Evolutionary conservation across 495 filamentous ascomycete genomes (phyloP).

Genomic region (Trichoderma gamsii): DNA sequence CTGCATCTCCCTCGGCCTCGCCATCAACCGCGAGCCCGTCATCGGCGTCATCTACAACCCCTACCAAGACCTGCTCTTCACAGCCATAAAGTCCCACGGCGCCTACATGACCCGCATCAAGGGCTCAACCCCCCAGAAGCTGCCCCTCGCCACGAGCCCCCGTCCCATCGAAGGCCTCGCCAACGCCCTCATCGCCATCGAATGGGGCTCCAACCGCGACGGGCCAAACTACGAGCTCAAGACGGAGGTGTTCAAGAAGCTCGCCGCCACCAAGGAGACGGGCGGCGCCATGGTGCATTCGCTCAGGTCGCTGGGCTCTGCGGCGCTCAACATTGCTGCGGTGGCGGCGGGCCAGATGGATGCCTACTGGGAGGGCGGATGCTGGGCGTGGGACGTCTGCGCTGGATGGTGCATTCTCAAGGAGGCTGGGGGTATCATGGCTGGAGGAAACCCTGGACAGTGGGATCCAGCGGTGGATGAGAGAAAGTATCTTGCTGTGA

Average conservation of each 20-base stretch:
- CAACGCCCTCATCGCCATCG: conserved; percentile 60
- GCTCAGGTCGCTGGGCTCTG: conserved; percentile 67
- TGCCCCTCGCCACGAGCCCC: conserved; percentile 46
- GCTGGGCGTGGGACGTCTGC: conserved; percentile 92
- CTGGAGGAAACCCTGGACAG: conserved; percentile 66
- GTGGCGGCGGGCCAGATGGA: conserved; percentile 76
- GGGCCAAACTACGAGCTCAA: conserved; percentile 76
- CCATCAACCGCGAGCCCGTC: conserved; percentile 52
- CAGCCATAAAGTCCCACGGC: conserved; percentile 62
- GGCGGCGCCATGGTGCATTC: conserved; percentile 84
- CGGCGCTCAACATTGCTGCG: conserved; percentile 78
- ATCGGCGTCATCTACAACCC: conserved; percentile 87
- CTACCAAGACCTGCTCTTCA: conserved; percentile 61
- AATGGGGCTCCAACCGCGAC: conserved; percentile 71
- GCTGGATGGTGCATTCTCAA: conserved; percentile 83
- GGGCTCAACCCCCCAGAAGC: conserved; percentile 23
- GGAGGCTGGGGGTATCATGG: conserved; percentile 80
- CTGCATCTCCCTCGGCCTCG: conserved; percentile 76
- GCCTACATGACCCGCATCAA: conserved; percentile 48
- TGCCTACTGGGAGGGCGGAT: conserved; percentile 88
- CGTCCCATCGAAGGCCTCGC: conserved; percentile 51
- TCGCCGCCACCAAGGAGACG: conserved; percentile 53
- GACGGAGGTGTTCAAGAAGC: conserved; percentile 57
- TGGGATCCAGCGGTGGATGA: conserved; percentile 73
- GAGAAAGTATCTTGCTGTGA: conserved; percentile 71